Conservation (phyloP, 2,329 filamentous ascomycete genomes). For the Pestalotiopsis sp. region DNA sequence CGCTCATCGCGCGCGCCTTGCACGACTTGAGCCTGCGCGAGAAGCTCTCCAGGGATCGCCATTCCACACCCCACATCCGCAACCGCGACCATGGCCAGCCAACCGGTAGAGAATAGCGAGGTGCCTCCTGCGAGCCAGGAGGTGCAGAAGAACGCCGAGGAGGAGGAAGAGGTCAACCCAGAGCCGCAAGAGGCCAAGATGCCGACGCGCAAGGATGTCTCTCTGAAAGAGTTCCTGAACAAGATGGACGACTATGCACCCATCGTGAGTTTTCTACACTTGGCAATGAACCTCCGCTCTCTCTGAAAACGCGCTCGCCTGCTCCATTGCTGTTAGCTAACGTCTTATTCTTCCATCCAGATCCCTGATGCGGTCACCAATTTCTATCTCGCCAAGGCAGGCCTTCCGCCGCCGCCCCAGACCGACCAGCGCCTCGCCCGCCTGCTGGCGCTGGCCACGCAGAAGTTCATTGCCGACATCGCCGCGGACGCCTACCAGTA, state of each 20-base stretch:
- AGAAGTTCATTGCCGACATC: slow-evolving; percentile 98
- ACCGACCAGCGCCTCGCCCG: slow-evolving; percentile 89
- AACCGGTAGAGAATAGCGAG: slow-evolving; percentile 28
- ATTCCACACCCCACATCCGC: not conserved
- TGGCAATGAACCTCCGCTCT: not conserved
- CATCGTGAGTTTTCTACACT: slow-evolving; percentile 66
- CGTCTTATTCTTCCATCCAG: slow-evolving; percentile 42
- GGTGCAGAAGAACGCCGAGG: slow-evolving; percentile 17
- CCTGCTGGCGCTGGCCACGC: slow-evolving; percentile 92
- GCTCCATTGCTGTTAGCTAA: not conserved
- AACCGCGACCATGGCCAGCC: slow-evolving; percentile 23
- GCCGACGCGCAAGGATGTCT: slow-evolving; percentile 86
- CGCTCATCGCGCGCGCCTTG: not conserved
- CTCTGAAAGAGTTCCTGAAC: slow-evolving; percentile 84
- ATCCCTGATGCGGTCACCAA: slow-evolving; percentile 97
- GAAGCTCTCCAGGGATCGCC: not conserved
- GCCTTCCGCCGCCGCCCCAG: slow-evolving; percentile 87
- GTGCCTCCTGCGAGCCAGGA: slow-evolving; percentile 21
- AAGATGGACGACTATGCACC: slow-evolving; percentile 99
- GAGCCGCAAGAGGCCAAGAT: slow-evolving; percentile 55
- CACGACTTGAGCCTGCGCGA: not conserved
- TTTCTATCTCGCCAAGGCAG: slow-evolving; percentile 96
- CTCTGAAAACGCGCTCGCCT: not conserved
- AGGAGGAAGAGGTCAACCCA: slow-evolving; percentile 20
- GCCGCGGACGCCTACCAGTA: slow-evolving; percentile 98